Conservation (phyloP, 2,329 filamentous ascomycete genomes). For the Coniochaeta sp. region DNA sequence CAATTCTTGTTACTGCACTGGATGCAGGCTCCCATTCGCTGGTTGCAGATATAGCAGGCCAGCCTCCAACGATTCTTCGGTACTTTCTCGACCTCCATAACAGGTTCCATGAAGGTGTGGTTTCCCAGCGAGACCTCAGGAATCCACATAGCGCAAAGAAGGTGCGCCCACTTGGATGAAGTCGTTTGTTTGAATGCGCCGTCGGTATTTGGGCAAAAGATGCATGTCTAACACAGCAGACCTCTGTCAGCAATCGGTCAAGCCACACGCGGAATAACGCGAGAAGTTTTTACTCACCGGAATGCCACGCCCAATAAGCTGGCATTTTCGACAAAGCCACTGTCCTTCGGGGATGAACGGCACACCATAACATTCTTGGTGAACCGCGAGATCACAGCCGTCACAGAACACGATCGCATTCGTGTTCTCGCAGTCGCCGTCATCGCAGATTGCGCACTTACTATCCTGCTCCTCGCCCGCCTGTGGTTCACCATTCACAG, state of each 20-base stretch:
- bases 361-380: conserved; percentile 98
- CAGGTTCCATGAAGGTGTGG: conserved; percentile 94
- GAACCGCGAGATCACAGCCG: conserved; percentile 92
- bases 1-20: conserved; percentile 97
- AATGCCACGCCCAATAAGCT: conserved; percentile 85
- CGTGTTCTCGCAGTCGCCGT: conserved; percentile 98
- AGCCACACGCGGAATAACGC: background rate
- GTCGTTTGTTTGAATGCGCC: conserved; percentile 98
- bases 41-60: conserved; percentile 91
- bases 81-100: conserved; percentile 96
- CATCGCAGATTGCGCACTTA: conserved; percentile 95
- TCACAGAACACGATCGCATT: conserved; percentile 99
- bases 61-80: conserved; percentile 91
- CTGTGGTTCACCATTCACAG: conserved; percentile 87
- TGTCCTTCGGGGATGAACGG: conserved; percentile 98
- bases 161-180: conserved; percentile 90
- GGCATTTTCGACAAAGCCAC: conserved; percentile 96
- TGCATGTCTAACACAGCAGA: conserved; percentile 59
- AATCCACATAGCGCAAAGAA: conserved; percentile 97
- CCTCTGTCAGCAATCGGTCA: conserved; percentile 3
- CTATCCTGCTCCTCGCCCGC: conserved; percentile 91
- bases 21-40: conserved; percentile 96
- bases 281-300: conserved; percentile 50
- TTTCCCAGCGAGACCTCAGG: conserved; percentile 94
- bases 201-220: conserved; percentile 96